Evolutionary conservation across 352 stramenopile species (phyloP).

Genomic region (Globisporangium orthogonon): DNA sequence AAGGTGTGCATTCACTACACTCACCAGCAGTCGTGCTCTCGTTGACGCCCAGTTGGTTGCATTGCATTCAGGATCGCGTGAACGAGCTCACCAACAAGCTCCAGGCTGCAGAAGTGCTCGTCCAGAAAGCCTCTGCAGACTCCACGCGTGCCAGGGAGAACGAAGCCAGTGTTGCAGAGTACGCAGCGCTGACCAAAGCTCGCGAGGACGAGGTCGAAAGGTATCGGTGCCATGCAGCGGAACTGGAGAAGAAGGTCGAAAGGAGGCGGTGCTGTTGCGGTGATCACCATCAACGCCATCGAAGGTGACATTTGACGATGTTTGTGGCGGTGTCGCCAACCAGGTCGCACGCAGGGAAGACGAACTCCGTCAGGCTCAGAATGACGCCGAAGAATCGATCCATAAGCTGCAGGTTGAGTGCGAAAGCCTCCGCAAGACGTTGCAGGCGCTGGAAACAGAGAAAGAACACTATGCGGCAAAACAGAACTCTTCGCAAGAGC

Average conservation of each 20-base stretch:
- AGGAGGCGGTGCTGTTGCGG: background rate
- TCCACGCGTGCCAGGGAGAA: slow-evolving; percentile 14
- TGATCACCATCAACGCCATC: background rate
- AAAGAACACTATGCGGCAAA: slow-evolving; percentile 41
- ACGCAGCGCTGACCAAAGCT: slow-evolving; percentile 26
- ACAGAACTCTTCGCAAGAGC: slow-evolving; percentile 47
- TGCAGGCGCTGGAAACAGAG: slow-evolving; percentile 49
- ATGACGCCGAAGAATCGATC: slow-evolving; percentile 39
- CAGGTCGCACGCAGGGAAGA: slow-evolving; percentile 46
- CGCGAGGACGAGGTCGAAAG: slow-evolving; percentile 47
- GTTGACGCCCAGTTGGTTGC: no score
- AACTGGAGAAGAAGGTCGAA: slow-evolving; percentile 48
- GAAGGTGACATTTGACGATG: background rate
- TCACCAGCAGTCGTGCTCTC: background rate
- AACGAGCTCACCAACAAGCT: slow-evolving; percentile 51
- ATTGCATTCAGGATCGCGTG: slow-evolving; percentile 25
- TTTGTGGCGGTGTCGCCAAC: background rate
- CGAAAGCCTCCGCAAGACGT: slow-evolving; percentile 32
- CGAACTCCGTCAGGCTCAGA: slow-evolving; percentile 23
- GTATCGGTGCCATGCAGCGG: slow-evolving; percentile 24
- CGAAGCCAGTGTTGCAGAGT: slow-evolving; percentile 14
- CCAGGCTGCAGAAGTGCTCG: slow-evolving; percentile 36
- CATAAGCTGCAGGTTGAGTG: slow-evolving; percentile 46
- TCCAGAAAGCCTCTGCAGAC: slow-evolving; percentile 21
- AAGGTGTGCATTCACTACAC: slow-evolving; percentile 25